A percentile compares a stretch with the other conserved stretches of the same genome.
Evolutionary conservation across 345 rosid species (phyloP).

Genomic region (Noccaea bulbosa): DNA sequence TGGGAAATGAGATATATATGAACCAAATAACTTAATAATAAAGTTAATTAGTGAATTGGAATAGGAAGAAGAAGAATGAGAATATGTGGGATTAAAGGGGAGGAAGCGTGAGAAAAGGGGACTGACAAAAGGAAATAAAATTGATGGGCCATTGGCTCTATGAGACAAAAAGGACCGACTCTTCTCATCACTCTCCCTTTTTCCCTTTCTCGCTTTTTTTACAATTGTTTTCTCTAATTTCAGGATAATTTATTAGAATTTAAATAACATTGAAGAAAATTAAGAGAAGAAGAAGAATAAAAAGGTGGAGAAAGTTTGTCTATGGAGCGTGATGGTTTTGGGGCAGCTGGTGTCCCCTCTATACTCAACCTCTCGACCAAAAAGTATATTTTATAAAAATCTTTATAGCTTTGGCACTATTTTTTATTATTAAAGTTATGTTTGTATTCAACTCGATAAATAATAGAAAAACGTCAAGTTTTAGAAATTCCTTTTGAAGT

Average conservation of each 20-base stretch:
- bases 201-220: conserved; percentile 26
- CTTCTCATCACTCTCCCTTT: conserved; percentile 48
- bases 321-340: conserved; percentile 46
- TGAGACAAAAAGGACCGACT: conserved; percentile 50
- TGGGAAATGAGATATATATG: conserved; percentile 1
- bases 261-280: conserved; percentile 37
- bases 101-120: conserved; percentile 50
- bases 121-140: conserved; percentile 48
- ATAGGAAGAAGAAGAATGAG: neutral
- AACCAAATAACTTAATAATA: neutral
- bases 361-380: conserved; percentile 46
- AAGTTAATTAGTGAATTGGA: neutral
- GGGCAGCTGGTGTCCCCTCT: conserved; percentile 50
- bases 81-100: conserved; percentile 37
- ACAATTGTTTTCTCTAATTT: conserved; percentile 21
- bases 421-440: conserved; percentile 37
- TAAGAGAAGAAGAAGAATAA: conserved; percentile 26
- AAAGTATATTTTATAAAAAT: conserved; percentile 43
- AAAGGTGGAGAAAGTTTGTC: conserved; percentile 46
- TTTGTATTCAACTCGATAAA: conserved; percentile 24
- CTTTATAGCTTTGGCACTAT: conserved; percentile 37
- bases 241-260: conserved; percentile 2
- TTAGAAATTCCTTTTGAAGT: conserved; percentile 10
- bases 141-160: conserved; percentile 49
- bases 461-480: neutral